These are phyloP conservation scores for Chenopodium suecicum DNA, from an alignment of 148 eudicot genomes.

Conservation along the genomic window DNA sequence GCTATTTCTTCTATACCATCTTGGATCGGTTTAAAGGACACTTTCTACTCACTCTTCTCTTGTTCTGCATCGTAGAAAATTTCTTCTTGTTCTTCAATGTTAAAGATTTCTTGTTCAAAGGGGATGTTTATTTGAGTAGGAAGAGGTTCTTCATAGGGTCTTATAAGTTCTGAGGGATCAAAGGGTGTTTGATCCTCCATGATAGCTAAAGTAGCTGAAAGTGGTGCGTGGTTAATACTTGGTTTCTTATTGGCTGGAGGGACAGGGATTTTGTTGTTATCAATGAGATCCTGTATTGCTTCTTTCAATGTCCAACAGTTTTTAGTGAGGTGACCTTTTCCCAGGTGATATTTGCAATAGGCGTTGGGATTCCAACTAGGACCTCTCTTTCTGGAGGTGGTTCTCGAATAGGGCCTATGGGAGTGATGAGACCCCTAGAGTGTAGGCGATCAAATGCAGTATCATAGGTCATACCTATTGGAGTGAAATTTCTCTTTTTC, in stretches of 20 bases:
- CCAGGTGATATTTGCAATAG: not conserved
- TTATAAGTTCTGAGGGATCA: not conserved
- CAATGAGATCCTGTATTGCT: not conserved
- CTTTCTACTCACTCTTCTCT: too few species aligned
- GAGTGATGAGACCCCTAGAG: not conserved
- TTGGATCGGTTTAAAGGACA: too few species aligned
- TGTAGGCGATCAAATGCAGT: not conserved
- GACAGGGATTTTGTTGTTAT: not conserved
- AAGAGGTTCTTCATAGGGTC: too few species aligned
- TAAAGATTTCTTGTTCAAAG: not conserved
- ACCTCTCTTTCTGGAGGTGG: too few species aligned
- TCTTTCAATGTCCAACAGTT: not conserved
- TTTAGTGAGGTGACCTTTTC: not conserved
- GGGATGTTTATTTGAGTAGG: too few species aligned
- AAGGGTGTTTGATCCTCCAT: not conserved
- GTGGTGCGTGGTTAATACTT: not conserved
- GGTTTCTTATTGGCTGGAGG: not conserved
- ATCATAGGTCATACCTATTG: not conserved
- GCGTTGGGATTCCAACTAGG: not conserved
- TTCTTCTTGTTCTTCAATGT: not conserved
- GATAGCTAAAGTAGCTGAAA: not conserved
- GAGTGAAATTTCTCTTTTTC: not conserved
- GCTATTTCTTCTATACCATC: too few species aligned
- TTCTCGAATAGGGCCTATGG: not conserved
- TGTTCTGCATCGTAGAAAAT: too few species aligned